These are phyloP conservation scores for Zymoseptoria crescenta DNA, from an alignment of 2,329 filamentous ascomycete species.

Conservation along the genomic window DNA sequence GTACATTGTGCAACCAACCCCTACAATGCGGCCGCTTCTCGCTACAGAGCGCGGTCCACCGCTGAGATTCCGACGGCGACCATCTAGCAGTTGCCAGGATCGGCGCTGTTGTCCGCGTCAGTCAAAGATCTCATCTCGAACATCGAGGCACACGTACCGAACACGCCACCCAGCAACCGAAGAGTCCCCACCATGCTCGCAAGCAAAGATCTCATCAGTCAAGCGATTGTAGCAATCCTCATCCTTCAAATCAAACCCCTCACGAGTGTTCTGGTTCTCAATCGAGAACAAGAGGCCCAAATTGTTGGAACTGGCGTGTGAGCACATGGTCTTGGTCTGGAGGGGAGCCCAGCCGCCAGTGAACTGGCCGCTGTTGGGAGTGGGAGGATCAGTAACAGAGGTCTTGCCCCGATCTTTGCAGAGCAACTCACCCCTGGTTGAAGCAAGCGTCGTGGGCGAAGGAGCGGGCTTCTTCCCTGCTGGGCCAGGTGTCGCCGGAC, in stretches of 20 bases:
- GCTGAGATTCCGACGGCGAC: too few relatives aligned
- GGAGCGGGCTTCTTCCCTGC: slow-evolving; percentile 3
- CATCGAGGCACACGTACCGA: too few relatives aligned
- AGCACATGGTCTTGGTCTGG: slow-evolving; percentile 13
- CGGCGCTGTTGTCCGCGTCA: not conserved
- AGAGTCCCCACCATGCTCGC: not conserved
- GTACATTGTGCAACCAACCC: too few relatives aligned
- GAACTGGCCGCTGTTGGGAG: slow-evolving; percentile 10
- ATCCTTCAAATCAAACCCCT: slow-evolving; percentile 8
- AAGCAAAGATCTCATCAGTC: slow-evolving; percentile 8
- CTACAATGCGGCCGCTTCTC: too few relatives aligned
- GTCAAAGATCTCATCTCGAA: too few relatives aligned
- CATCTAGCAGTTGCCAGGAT: not conserved
- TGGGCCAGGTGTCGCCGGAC: slow-evolving; percentile 6
- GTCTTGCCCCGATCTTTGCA: too few relatives aligned
- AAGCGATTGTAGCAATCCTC: slow-evolving; percentile 12
- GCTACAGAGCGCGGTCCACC: too few relatives aligned
- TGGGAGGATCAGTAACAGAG: not conserved
- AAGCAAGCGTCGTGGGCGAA: slow-evolving; percentile 10
- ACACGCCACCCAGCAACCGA: not conserved
- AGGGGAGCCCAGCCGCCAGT: slow-evolving; percentile 9
- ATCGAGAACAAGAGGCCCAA: slow-evolving; percentile 9
- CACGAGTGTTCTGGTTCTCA: slow-evolving; percentile 9
- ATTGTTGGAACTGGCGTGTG: slow-evolving; percentile 1
- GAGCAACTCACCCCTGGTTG: not conserved